Evolutionary conservation across 345 rosid genomes (phyloP), one percentile per base, ranked within the genome.

Genomic region (Gossypium arboreum): DNA sequence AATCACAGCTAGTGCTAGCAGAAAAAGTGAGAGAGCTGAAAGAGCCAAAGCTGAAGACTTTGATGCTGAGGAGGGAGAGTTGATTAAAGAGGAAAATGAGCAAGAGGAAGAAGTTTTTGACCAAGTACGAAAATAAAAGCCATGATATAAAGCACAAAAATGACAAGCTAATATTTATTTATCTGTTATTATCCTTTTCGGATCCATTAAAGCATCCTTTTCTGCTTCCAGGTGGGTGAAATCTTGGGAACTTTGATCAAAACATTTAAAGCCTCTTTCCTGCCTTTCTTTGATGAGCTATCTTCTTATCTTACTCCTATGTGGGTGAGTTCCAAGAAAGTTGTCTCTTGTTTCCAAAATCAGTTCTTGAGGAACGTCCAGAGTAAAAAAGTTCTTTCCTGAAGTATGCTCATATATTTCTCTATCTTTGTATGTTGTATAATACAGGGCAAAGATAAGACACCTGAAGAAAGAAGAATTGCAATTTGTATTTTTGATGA

Each of bases 81-180:
- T 95, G 90, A 90, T 95, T 69, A 91, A 84, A 85, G 99, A 95
- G 86, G 99, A 95, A 84, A 95, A 95, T 86, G 99, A 93, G 75
- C 97, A 91, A 76, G 99, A 95, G 86, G 99, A 95, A 81, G 99
- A 95, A 82, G 97, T 95, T 78, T 93, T 95, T 83, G 98, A 95
- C 80, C 99, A 95, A 85, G 99, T 95, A 66, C 78, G 80, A 52
- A n/a, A 15, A 58, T 44, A 45, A 57, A 64, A 48, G 72, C 44
- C 51, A 43, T 25, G 24, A 43, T 54, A 11, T 59, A 54, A 18
- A 41, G 55, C 65, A 60, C 52, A 59, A 12, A 11, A 57, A 4
- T 34, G 59, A 12, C 55, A 18, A 52, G 51, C 52, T 62, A 67
- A 34, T 18, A 7, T 44, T 52, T 81, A 27, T 43, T 64, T 25